A percentile compares a stretch with the other conserved stretches of the same genome.
Evolutionary conservation across 495 filamentous ascomycete species (phyloP).

Genomic region (Penicillium verhagenii): DNA sequence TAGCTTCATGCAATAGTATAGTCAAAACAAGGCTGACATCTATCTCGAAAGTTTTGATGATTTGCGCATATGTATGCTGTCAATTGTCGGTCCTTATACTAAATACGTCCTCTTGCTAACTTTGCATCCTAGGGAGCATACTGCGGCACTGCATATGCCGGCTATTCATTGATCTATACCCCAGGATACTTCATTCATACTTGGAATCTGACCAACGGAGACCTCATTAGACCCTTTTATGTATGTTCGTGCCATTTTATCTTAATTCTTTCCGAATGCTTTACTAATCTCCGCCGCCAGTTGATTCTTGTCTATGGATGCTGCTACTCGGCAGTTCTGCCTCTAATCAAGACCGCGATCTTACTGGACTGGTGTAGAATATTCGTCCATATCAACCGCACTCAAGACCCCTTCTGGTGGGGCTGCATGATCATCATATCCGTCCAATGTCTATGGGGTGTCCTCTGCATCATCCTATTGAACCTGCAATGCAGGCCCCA

Average conservation of each 20-base stretch:
- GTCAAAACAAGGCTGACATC: not conserved
- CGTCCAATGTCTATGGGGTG: conserved; percentile 19
- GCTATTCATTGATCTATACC: conserved; percentile 15
- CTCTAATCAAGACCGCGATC: conserved; percentile 22
- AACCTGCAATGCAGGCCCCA: conserved; percentile 22
- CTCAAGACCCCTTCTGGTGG: conserved; percentile 20
- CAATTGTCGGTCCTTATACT: not conserved
- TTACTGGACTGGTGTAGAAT: conserved; percentile 23
- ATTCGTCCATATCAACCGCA: conserved; percentile 17
- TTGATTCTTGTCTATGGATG: conserved; percentile 23
- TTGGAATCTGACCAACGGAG: conserved; percentile 20
- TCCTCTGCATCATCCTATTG: conserved; percentile 15
- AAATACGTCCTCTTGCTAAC: not conserved
- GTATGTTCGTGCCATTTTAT: conserved; percentile 10
- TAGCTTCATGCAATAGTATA: no score
- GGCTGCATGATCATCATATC: conserved; percentile 14
- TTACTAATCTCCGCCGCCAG: not conserved
- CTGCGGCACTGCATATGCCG: conserved; percentile 23
- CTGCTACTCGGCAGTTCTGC: conserved; percentile 20
- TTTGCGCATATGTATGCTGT: conserved; percentile 18
- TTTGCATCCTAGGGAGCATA: conserved; percentile 16
- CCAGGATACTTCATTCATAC: conserved; percentile 25
- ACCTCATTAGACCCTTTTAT: conserved; percentile 16
- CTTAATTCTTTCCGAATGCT: not conserved
- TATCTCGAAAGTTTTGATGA: conserved; percentile 3